These are phyloP conservation scores for Fulvia fulva DNA, from an alignment of 2,329 filamentous ascomycete genomes.

Conservation along the genomic window DNA sequence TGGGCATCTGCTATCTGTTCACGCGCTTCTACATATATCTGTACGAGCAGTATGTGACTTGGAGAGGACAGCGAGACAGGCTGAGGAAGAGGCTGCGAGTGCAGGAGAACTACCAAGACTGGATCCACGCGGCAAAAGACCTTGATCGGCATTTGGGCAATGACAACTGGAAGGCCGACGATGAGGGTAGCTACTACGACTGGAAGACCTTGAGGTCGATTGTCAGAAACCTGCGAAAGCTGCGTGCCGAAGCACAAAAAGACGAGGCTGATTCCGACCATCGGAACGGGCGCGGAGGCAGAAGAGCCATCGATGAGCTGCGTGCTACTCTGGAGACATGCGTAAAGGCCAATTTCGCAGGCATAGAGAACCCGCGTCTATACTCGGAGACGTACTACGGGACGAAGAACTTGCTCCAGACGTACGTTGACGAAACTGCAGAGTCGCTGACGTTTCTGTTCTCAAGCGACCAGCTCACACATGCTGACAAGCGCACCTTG, in stretches of 20 bases:
- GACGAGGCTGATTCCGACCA: conserved; percentile 49
- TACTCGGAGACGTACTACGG: conserved; percentile 98
- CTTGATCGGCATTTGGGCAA: conserved; percentile 80
- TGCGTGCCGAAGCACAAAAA: conserved; percentile 51
- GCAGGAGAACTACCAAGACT: conserved; percentile 74
- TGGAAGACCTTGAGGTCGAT: conserved; percentile 75
- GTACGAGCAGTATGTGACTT: conserved; percentile 88
- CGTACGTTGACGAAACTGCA: conserved; percentile 82
- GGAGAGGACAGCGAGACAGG: conserved; percentile 73
- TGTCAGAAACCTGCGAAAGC: conserved; percentile 67
- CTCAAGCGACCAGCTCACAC: conserved; percentile 61
- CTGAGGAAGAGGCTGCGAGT: conserved; percentile 67
- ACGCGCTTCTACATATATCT: conserved; percentile 85
- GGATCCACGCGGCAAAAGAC: conserved; percentile 73
- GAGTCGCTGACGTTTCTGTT: conserved; percentile 64
- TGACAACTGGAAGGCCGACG: conserved; percentile 72
- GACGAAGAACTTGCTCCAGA: conserved; percentile 90
- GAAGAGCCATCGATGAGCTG: conserved; percentile 67
- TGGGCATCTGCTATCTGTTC: conserved; percentile 70
- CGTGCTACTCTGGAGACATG: conserved; percentile 78
- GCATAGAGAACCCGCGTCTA: conserved; percentile 87
- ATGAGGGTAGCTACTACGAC: conserved; percentile 77
- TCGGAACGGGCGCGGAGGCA: conserved; percentile 23
- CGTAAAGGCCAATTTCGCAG: conserved; percentile 96
- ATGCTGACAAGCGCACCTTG: conserved; percentile 71